Conservation (phyloP, 2,329 filamentous ascomycete species). For the Alternaria dauci region DNA sequence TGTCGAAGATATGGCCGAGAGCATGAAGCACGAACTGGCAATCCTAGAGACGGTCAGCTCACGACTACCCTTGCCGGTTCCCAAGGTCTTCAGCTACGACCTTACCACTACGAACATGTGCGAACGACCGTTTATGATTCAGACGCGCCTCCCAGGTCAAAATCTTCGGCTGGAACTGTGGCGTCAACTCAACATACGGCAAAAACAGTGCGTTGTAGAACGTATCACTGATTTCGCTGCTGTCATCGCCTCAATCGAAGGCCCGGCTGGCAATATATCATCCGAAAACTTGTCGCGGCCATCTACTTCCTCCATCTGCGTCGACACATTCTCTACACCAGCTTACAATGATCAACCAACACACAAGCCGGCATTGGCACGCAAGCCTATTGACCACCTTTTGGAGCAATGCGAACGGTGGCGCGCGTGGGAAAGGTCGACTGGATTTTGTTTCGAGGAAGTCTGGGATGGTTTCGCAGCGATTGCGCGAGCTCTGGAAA, state of each 20-base stretch:
- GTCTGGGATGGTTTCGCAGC: conserved; percentile 20
- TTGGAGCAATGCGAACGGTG: conserved; percentile 19
- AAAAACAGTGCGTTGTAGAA: background rate
- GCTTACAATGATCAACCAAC: background rate
- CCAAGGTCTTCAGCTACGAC: conserved; percentile 4
- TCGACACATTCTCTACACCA: conserved; percentile 9
- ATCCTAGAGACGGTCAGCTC: background rate
- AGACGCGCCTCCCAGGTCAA: background rate
- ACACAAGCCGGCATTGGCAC: background rate
- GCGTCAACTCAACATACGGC: rapidly evolving
- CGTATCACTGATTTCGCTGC: background rate
- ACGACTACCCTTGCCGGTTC: conserved; percentile 7
- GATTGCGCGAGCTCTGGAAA: conserved; percentile 19
- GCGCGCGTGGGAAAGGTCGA: conserved; percentile 1
- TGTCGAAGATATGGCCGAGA: conserved; percentile 5
- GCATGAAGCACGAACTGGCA: conserved; percentile 5
- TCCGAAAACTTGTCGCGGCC: background rate
- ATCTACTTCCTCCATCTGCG: background rate
- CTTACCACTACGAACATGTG: background rate
- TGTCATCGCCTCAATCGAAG: background rate
- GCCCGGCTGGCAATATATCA: background rate
- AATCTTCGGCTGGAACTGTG: background rate
- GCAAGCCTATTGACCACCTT: conserved; percentile 1
- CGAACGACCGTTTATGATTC: background rate
- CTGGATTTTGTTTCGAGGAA: conserved; percentile 7